A percentile compares a stretch with the other conserved stretches of the same genome.
These are phyloP conservation scores for Penicillium sp. DNA, from an alignment of 2,329 filamentous ascomycete species.

Conservation along the genomic window DNA sequence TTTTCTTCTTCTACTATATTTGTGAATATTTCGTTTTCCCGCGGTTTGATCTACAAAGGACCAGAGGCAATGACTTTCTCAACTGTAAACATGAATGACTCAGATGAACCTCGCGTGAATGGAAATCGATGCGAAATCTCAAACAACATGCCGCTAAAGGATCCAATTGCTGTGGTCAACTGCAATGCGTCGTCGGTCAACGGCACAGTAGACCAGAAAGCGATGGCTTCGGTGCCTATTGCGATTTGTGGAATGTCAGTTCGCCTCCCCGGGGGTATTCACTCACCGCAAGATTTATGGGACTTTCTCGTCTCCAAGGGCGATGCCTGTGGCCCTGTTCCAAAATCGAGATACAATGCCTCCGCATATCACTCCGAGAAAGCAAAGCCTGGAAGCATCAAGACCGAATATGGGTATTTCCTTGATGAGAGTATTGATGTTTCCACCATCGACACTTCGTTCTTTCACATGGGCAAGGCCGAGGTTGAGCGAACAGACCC, in stretches of 20 bases:
- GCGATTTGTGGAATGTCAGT: slow-evolving; percentile 15
- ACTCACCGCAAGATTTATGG: slow-evolving; percentile 19
- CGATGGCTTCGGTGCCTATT: not conserved
- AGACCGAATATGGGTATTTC: slow-evolving; percentile 21
- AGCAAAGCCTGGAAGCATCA: slow-evolving; percentile 5
- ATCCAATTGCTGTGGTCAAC: too few species aligned
- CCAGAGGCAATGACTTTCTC: too few species aligned
- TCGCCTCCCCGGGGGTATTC: slow-evolving; percentile 18
- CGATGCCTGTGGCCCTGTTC: slow-evolving; percentile 19
- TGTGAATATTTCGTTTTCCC: too few species aligned
- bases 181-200: too few species aligned
- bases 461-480: slow-evolving; percentile 30
- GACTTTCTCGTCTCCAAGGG: slow-evolving; percentile 14
- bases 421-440: slow-evolving; percentile 27
- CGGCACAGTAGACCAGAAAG: too few species aligned
- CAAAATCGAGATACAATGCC: slow-evolving; percentile 29
- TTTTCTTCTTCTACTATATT: too few species aligned
- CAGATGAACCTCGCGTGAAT: too few species aligned
- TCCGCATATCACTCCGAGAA: slow-evolving; percentile 23
- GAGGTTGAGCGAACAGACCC: slow-evolving; percentile 36
- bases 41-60: too few species aligned
- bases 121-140: too few species aligned
- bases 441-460: slow-evolving; percentile 27
- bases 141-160: too few species aligned
- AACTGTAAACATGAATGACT: too few species aligned